These are phyloP conservation scores for Phylloporus sp. DNA, from an alignment of 1,284 basidiomycete species.

Conservation along the genomic window DNA sequence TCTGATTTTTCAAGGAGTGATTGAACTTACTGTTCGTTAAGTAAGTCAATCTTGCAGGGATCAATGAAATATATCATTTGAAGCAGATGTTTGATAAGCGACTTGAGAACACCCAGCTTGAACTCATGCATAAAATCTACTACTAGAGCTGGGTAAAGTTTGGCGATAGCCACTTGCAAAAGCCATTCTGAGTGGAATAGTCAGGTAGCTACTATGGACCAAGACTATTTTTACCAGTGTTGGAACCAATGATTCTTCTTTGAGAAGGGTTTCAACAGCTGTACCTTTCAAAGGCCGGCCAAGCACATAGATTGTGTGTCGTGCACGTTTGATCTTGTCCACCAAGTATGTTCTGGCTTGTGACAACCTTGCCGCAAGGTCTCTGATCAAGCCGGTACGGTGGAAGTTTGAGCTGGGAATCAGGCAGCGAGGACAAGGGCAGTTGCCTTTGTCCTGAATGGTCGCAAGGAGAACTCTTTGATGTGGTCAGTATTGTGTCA, in stretches of 20 bases:
- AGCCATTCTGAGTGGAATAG: neutral
- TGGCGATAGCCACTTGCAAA: neutral
- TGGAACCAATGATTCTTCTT: neutral
- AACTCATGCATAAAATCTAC: neutral
- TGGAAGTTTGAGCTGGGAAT: conserved; percentile 8
- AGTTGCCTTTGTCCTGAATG: no score
- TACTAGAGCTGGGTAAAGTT: neutral
- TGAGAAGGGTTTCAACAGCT: neutral
- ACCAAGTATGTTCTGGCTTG: neutral
- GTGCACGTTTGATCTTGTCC: neutral
- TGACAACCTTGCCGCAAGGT: neutral
- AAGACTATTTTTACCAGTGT: neutral
- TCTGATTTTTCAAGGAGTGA: no score
- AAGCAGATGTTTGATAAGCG: no score
- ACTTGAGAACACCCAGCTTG: neutral
- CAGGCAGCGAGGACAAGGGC: neutral
- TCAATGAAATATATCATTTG: no score
- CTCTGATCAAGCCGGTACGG: neutral
- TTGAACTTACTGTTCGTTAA: no score
- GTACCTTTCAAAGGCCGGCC: conserved; percentile 2
- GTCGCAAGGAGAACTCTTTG: neutral
- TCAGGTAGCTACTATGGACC: no score
- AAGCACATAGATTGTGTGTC: neutral
- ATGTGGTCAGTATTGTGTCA: neutral
- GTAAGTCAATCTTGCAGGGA: no score